These are phyloP conservation scores for Sclerotinia subarctica DNA, from an alignment of 2,329 filamentous ascomycete species.

Conservation along the genomic window DNA sequence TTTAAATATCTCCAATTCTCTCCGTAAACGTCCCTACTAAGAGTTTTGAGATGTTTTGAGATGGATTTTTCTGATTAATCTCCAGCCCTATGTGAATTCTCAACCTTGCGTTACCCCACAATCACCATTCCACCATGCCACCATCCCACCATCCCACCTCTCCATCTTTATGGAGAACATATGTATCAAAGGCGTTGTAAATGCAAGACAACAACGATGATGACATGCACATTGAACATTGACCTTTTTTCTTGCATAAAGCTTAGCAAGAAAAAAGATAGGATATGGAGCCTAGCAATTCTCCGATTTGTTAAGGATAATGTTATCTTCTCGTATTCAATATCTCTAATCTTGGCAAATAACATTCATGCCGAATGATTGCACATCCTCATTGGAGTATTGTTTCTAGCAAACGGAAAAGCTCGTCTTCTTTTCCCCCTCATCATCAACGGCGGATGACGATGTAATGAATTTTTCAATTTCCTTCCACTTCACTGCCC, in stretches of 20 bases:
- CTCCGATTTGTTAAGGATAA: neutral
- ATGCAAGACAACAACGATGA: neutral
- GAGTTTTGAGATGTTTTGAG: neutral
- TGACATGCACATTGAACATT: neutral
- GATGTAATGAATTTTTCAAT: neutral
- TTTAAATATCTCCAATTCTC: neutral
- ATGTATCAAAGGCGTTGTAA: neutral
- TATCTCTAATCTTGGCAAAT: neutral
- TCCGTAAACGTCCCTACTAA: neutral
- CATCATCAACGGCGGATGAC: neutral
- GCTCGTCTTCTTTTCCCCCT: neutral
- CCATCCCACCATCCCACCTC: neutral
- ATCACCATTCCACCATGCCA: neutral
- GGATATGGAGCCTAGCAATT: neutral
- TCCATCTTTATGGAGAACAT: neutral
- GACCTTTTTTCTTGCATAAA: neutral
- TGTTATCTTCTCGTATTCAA: conserved; percentile 1
- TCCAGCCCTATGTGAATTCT: conserved; percentile 1
- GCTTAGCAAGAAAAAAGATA: neutral
- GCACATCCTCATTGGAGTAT: neutral
- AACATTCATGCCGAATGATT: neutral
- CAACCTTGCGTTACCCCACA: neutral
- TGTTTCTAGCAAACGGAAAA: neutral
- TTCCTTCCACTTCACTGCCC: neutral
- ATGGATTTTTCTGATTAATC: neutral